Evolutionary conservation across 2,329 filamentous ascomycete genomes (phyloP).

Genomic region (Epichloe elymi): DNA sequence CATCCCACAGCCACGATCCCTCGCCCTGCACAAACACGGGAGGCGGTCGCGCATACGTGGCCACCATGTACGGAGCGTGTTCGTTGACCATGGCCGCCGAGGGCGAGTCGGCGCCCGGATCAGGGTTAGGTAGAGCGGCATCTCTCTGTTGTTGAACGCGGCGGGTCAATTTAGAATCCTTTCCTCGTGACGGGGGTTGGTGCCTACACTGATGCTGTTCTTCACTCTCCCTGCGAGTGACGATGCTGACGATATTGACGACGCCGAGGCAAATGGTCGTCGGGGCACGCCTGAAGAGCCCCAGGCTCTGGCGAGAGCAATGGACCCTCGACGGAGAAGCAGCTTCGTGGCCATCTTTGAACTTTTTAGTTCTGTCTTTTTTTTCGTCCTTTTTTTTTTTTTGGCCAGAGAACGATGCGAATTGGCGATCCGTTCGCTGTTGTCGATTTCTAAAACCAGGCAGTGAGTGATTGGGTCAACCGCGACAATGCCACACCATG

Average conservation of each 20-base stretch:
- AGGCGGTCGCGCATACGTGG: slow-evolving; percentile 81
- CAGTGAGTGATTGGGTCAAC: not conserved
- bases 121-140: slow-evolving; percentile 45
- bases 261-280: slow-evolving; percentile 9
- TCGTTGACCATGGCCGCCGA: slow-evolving; percentile 63
- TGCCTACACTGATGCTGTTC: slow-evolving; percentile 20
- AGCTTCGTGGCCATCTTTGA: slow-evolving; percentile 26
- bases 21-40: slow-evolving; percentile 82
- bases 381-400: not conserved
- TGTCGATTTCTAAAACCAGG: too few species aligned
- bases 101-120: slow-evolving; percentile 59
- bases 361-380: not conserved
- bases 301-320: slow-evolving; percentile 14
- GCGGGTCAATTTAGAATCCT: not conserved
- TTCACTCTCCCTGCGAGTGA: slow-evolving; percentile 22
- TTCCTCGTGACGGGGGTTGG: not conserved
- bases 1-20: slow-evolving; percentile 80
- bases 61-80: slow-evolving; percentile 80
- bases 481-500: too few species aligned
- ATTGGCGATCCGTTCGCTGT: not conserved
- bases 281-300: slow-evolving; percentile 1
- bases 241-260: slow-evolving; percentile 15
- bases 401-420: not conserved
- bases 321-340: slow-evolving; percentile 25
- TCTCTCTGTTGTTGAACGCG: slow-evolving; percentile 13